Evolutionary conservation across 495 filamentous ascomycete genomes (phyloP).

Genomic region (Daldinia vernicosa): DNA sequence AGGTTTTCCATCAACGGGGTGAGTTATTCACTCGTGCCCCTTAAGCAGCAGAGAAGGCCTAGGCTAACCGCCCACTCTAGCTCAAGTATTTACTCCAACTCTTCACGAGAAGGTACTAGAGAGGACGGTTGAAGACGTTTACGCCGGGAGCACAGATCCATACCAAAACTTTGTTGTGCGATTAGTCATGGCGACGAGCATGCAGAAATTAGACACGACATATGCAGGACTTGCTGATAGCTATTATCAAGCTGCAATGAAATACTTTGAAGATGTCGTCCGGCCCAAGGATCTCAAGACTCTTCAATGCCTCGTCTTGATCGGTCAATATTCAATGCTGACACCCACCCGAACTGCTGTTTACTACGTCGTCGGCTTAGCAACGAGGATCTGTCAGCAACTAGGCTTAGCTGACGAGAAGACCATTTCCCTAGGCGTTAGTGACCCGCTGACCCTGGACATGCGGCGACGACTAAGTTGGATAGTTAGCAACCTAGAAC

Average conservation of each 20-base stretch:
- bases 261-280: slow-evolving; percentile 78
- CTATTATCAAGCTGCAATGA: slow-evolving; percentile 88
- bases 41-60: not conserved
- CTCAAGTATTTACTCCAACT: slow-evolving; percentile 84
- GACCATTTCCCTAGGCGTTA: slow-evolving; percentile 70
- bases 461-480: slow-evolving; percentile 88
- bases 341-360: slow-evolving; percentile 89
- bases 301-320: slow-evolving; percentile 86
- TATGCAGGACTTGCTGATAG: slow-evolving; percentile 89
- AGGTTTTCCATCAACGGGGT: slow-evolving; percentile 85
- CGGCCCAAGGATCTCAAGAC: slow-evolving; percentile 84
- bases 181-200: slow-evolving; percentile 90
- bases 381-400: slow-evolving; percentile 84
- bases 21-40: slow-evolving; percentile 40
- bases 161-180: slow-evolving; percentile 86
- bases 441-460: slow-evolving; percentile 74
- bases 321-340: slow-evolving; percentile 89
- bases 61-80: slow-evolving; percentile 54
- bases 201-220: slow-evolving; percentile 81
- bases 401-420: slow-evolving; percentile 85
- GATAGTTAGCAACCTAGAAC: slow-evolving; percentile 85
- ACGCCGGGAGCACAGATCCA: slow-evolving; percentile 75
- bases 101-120: slow-evolving; percentile 83
- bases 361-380: slow-evolving; percentile 90
- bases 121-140: slow-evolving; percentile 81